Evolutionary conservation across 164 flowering plant species (phyloP), one percentile per base, ranked within the genome.

Genomic region (Macadamia tetraphylla): DNA sequence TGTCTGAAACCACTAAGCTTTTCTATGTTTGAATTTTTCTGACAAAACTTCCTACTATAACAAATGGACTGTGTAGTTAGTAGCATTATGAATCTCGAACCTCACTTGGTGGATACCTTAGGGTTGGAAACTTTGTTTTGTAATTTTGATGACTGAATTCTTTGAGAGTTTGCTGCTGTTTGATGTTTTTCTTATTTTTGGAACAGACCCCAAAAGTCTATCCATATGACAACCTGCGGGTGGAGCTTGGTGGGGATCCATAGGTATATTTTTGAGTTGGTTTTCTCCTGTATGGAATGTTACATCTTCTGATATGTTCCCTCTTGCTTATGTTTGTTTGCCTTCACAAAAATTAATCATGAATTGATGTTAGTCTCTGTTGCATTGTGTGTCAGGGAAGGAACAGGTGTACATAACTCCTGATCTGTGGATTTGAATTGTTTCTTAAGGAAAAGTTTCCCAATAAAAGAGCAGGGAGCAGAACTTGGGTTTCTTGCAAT

Each of bases 191-290:
- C 49, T 64, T 69, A 71, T 71, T 52, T 76, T 73, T 52, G 72
- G 62, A 57, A 15, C 91, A 92, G 97, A 73, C 93, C 31, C 99
- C 98, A 42, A 95, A 84, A 81, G 94, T 95, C 11, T 91, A 84
- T 74, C 99, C 99, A 57, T 95, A 91, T 67, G 99, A 92, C 85
- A 95, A 92, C 77, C 77, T 95, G 67, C 85, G 94, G 49, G 94
- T 85, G 78, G 97, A 95, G 91, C 96, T 95, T 40, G 97, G 99
- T 29, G 98, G 90, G 74, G 94, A 92, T 59, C 97, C 97, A 55
- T 89, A 87, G 76, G 60, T 64, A 44, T 58, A 66, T 42, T 44
- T 15, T 6, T 30, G 9, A 9, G 51, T 11, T 46, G 51, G 51
- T 46, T 46, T 9, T 61, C 57, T 63, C 15, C 6, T 3, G 44